Evolutionary conservation across 345 rosid genomes (phyloP).

Genomic region (Dipteronia sinensis): DNA sequence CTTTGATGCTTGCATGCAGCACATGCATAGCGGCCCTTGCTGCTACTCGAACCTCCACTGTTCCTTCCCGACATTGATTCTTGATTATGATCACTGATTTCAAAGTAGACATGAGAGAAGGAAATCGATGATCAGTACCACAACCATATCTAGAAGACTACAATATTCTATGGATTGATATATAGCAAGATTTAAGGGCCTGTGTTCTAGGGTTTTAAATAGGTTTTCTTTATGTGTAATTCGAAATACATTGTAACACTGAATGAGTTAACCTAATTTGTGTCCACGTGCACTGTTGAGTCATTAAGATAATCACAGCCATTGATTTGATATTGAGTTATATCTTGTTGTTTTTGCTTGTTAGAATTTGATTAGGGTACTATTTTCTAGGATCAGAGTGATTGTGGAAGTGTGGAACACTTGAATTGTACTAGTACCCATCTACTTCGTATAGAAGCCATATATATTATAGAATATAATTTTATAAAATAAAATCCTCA

Average conservation of each 20-base stretch:
- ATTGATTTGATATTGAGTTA: neutral
- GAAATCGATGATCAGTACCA: neutral
- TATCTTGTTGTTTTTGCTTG: neutral
- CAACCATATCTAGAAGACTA: too few relatives aligned
- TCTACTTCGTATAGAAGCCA: neutral
- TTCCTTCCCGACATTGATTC: neutral
- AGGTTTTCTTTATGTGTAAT: neutral
- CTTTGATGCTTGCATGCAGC: conserved; percentile 41
- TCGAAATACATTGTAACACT: neutral
- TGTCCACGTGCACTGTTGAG: neutral
- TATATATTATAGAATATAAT: too few relatives aligned
- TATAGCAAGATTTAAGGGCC: neutral
- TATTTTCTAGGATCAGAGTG: neutral
- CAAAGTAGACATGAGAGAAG: neutral
- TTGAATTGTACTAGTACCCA: too few relatives aligned
- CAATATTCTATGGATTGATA: neutral
- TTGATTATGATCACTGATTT: neutral
- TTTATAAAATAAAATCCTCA: neutral
- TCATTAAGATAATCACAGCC: neutral
- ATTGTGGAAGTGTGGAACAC: neutral
- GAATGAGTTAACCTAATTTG: neutral
- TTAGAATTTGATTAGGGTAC: neutral
- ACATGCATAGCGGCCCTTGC: conserved; percentile 24
- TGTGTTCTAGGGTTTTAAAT: conserved; percentile 4
- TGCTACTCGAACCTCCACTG: too few relatives aligned